Percentiles rank a stretch among this genome's conserved stretches.
phyloP scores from a whole-genome alignment of 495 filamentous ascomycete species.

The Penicillium robsamsonii region DNA sequence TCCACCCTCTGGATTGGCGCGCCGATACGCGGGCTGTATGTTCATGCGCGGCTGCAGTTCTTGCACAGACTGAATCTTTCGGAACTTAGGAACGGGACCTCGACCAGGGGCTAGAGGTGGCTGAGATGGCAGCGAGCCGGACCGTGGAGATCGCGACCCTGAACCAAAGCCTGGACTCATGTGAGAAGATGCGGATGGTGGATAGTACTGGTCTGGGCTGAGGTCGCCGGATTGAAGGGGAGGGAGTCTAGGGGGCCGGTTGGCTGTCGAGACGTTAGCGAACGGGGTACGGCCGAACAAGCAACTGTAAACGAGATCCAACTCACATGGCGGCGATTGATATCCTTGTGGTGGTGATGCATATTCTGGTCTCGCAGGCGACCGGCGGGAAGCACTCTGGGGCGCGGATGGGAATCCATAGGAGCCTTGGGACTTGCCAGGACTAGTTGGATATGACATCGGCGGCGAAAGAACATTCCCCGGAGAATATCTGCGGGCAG shows the following conservation, averaged over 20 bases:
- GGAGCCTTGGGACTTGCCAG: slow-evolving; percentile 53
- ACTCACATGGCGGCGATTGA: slow-evolving; percentile 61
- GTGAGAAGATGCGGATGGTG: slow-evolving; percentile 63
- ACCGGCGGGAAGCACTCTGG: slow-evolving; percentile 49
- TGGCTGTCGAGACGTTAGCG: slow-evolving; percentile 28
- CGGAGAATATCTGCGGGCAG: slow-evolving; percentile 89
- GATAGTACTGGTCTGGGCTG: slow-evolving; percentile 64
- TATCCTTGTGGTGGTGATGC: slow-evolving; percentile 62
- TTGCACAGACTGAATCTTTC: slow-evolving; percentile 64
- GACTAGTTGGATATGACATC: slow-evolving; percentile 54
- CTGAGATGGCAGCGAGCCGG: slow-evolving; percentile 42
- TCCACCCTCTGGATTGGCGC: slow-evolving; percentile 95
- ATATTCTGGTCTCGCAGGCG: slow-evolving; percentile 57
- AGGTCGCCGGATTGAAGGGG: slow-evolving; percentile 66
- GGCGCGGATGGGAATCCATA: slow-evolving; percentile 45
- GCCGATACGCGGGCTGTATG: slow-evolving; percentile 80
- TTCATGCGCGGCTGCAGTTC: slow-evolving; percentile 84
- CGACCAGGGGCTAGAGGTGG: slow-evolving; percentile 49
- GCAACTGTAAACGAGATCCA: neutral
- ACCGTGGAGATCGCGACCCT: slow-evolving; percentile 72
- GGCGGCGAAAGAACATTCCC: slow-evolving; percentile 78
- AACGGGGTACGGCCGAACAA: neutral
- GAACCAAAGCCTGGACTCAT: slow-evolving; percentile 68
- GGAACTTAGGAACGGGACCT: slow-evolving; percentile 84
- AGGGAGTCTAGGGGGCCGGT: slow-evolving; percentile 54